Base-by-base conservation (phyloP, 192 early-diverging fungal genomes). In the Coemansia sp. region DNA sequence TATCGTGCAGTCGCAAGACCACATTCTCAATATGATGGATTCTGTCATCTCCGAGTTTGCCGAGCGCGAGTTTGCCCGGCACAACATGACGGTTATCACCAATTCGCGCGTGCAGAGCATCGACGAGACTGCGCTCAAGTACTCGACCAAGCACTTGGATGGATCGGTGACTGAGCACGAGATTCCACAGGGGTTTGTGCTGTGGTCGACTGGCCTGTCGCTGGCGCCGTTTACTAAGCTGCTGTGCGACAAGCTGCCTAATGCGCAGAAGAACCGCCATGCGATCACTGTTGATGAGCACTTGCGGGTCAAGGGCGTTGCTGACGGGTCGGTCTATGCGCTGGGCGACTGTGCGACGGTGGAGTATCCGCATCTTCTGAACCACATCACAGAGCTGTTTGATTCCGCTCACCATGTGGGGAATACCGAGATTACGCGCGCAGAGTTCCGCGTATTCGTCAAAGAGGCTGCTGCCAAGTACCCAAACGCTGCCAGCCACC, bases 271-370 rank as follows among this genome's bases (percentile, higher is more conserved):
- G 33, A 81, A 81, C 65, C 47, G 60, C 62, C 89, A 71, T 41
- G 82, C 91, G 16, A 83, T 92, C 27, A 64, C 93, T 29, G 92
- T 90, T 7, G 93, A 97, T 78, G 78, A 78, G 24, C 81, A 87
- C 39, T 76, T 95, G 71, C 84, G 92, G 27, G 90, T 97, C 3
- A 72, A 93, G 72, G 86, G 88, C 46, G 75, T 90, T 0, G 75
- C 87, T 3, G 87, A 90, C 36, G 82, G 89, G 49, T 80, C 80
- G 31, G 89, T 93, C 1, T 95, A 90, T 81, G 93, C 93, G 0
- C 74, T 95, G 27, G 96, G 96, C 47, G 96, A 98, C 81, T 96
- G 95, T 68, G 94, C 94, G 3, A 91, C 94, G 49, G 81, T 92
- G 65, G 91, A 90, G 60, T 83, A 89, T 44, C 87, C 89, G 55